These are phyloP conservation scores for Saitozyma podzolica DNA, from an alignment of 768 basidiomycete species.

Conservation along the genomic window DNA sequence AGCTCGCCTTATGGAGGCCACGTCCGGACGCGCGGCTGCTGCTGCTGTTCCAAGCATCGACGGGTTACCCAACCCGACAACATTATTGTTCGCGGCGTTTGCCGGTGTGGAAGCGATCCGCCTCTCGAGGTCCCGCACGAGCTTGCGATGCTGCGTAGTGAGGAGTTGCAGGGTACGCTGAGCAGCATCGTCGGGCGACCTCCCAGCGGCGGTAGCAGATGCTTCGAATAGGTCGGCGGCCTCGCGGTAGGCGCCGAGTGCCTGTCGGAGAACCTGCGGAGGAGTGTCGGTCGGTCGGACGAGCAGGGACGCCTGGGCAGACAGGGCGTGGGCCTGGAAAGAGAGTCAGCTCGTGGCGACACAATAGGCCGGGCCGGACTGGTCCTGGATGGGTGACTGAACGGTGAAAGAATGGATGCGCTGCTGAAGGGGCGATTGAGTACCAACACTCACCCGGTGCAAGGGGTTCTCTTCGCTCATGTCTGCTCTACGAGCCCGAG, in stretches of 20 bases:
- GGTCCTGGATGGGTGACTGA: too few relatives aligned
- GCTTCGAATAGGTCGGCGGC: slow-evolving; percentile 37
- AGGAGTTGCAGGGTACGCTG: slow-evolving; percentile 40
- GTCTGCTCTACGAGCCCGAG: too few relatives aligned
- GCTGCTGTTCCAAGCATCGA: too few relatives aligned
- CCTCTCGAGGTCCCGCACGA: slow-evolving; percentile 41
- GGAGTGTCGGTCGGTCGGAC: slow-evolving; percentile 15
- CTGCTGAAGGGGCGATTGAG: too few relatives aligned
- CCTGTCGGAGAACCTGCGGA: slow-evolving; percentile 14
- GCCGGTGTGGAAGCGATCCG: slow-evolving; percentile 13
- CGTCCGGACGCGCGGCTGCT: too few relatives aligned
- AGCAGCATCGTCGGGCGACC: not conserved
- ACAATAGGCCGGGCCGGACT: too few relatives aligned
- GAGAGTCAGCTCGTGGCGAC: not conserved
- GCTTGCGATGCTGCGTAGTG: slow-evolving; percentile 42
- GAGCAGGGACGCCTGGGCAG: slow-evolving; percentile 32
- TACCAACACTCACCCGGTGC: too few relatives aligned
- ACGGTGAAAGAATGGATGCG: too few relatives aligned
- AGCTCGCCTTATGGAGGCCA: too few relatives aligned
- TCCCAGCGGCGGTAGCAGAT: not conserved
- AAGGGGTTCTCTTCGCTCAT: too few relatives aligned
- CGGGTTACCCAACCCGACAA: too few relatives aligned
- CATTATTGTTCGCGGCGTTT: too few relatives aligned
- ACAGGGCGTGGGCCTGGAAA: slow-evolving; percentile 37
- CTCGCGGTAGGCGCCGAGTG: slow-evolving; percentile 25